Evolutionary conservation across 179 eudicot species (phyloP).

Genomic region (Sideroxylon spinosum): DNA sequence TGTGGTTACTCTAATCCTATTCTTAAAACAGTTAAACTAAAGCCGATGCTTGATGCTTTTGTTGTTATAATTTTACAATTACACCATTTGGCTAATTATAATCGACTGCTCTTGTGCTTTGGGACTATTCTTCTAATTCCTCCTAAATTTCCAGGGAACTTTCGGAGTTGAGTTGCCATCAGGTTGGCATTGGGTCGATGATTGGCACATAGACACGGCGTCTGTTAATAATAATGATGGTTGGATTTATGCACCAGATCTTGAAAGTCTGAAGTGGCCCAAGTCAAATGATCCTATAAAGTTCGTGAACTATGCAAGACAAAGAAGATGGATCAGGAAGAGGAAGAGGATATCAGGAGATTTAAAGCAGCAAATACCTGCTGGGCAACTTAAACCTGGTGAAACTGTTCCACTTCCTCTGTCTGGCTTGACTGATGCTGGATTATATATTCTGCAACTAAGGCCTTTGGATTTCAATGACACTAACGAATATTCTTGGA

Average conservation of each 20-base stretch:
- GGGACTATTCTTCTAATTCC: conserved; percentile 6
- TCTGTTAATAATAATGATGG: conserved; percentile 50
- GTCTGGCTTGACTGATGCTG: conserved; percentile 51
- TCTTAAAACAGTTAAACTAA: not conserved
- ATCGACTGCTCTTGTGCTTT: conserved; percentile 9
- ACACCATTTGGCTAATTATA: not conserved
- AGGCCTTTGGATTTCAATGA: conserved; percentile 51
- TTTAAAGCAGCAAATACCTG: conserved; percentile 36
- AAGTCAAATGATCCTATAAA: conserved; percentile 46
- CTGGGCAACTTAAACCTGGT: conserved; percentile 71
- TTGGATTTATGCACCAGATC: conserved; percentile 85
- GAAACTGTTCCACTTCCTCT: conserved; percentile 76
- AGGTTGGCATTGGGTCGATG: conserved; percentile 86
- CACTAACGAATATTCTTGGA: conserved; percentile 66
- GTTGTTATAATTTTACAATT: not conserved
- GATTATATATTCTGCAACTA: conserved; percentile 48
- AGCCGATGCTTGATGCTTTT: not conserved
- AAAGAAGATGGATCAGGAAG: conserved; percentile 79
- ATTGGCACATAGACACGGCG: conserved; percentile 72
- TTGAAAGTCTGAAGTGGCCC: conserved; percentile 67
- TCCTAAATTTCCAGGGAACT: conserved; percentile 37
- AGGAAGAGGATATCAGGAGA: conserved; percentile 41
- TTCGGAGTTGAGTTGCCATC: conserved; percentile 48
- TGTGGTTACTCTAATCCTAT: not conserved
- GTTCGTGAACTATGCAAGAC: conserved; percentile 50